These are phyloP conservation scores for Chloris gayana DNA, from an alignment of 176 grass and related monocot species.

Conservation along the genomic window DNA sequence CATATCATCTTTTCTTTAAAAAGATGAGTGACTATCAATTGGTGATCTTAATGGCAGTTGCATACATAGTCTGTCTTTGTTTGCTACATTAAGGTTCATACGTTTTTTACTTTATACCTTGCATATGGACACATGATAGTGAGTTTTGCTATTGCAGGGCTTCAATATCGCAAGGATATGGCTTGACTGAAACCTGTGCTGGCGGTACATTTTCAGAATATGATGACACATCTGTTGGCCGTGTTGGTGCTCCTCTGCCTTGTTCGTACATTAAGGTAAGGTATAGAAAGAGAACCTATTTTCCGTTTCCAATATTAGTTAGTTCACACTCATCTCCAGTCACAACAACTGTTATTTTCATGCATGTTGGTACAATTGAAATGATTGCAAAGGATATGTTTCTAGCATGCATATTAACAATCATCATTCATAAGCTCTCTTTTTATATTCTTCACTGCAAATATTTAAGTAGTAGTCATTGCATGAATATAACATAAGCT, in stretches of 20 bases:
- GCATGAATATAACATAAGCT: not conserved
- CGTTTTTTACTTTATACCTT: not conserved
- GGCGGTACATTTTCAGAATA: conserved; percentile 90
- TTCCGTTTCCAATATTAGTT: not conserved
- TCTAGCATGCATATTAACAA: not conserved
- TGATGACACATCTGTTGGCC: conserved; percentile 83
- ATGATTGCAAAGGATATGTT: not conserved
- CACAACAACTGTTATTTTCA: not conserved
- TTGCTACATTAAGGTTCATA: not conserved
- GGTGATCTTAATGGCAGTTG: not conserved
- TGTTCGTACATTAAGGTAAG: conserved; percentile 91
- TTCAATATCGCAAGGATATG: conserved; percentile 96
- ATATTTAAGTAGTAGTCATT: not conserved
- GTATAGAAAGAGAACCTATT: not conserved
- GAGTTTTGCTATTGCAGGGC: conserved; percentile 55
- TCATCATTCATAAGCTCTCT: not conserved
- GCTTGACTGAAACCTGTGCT: conserved; percentile 94
- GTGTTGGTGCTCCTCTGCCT: conserved; percentile 84
- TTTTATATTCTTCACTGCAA: not conserved
- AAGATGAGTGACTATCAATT: not conserved
- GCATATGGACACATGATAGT: not conserved
- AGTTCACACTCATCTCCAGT: not conserved
- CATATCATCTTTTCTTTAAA: not conserved
- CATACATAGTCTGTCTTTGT: not conserved
- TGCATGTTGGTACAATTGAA: conserved; percentile 2